Evolutionary conservation across 139 green algal species (phyloP).

Genomic region (Tetraselmis striata): DNA sequence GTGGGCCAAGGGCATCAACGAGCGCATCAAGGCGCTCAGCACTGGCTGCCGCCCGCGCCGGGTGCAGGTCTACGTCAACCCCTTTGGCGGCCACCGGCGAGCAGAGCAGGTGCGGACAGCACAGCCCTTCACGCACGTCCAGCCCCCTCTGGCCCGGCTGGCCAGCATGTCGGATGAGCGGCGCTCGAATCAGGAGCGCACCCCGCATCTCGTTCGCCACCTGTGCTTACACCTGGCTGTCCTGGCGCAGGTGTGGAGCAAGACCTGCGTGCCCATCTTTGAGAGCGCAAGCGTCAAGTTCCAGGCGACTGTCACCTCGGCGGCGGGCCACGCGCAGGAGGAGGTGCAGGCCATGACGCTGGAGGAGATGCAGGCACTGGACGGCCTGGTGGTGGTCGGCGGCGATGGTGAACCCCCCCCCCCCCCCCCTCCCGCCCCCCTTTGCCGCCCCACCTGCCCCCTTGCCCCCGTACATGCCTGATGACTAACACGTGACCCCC

Average conservation of each 20-base stretch:
- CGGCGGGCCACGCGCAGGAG: not conserved
- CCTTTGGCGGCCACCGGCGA: slow-evolving; percentile 6
- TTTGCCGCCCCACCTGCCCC: not conserved
- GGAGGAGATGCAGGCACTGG: not conserved
- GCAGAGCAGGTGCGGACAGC: slow-evolving; percentile 2
- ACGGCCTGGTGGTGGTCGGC: slow-evolving; percentile 18
- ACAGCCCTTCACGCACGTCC: not conserved
- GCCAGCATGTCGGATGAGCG: not conserved
- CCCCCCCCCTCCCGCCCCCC: too few species aligned
- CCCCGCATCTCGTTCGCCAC: not conserved
- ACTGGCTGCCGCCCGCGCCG: not conserved
- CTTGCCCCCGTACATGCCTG: not conserved
- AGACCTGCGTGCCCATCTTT: not conserved
- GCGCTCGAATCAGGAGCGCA: too few species aligned
- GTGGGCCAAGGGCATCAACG: not conserved
- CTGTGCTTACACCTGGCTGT: too few species aligned
- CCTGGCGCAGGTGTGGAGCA: not conserved
- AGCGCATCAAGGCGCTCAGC: not conserved
- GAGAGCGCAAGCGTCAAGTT: not conserved
- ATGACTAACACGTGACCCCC: too few species aligned
- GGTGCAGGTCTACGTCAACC: slow-evolving; percentile 19
- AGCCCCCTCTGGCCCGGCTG: slow-evolving; percentile 2
- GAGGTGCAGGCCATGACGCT: not conserved
- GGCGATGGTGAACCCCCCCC: slow-evolving; percentile 5
- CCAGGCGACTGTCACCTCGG: not conserved